phyloP scores from a whole-genome alignment of 495 filamentous ascomycete species.

The Parathielavia hyrcaniae region DNA sequence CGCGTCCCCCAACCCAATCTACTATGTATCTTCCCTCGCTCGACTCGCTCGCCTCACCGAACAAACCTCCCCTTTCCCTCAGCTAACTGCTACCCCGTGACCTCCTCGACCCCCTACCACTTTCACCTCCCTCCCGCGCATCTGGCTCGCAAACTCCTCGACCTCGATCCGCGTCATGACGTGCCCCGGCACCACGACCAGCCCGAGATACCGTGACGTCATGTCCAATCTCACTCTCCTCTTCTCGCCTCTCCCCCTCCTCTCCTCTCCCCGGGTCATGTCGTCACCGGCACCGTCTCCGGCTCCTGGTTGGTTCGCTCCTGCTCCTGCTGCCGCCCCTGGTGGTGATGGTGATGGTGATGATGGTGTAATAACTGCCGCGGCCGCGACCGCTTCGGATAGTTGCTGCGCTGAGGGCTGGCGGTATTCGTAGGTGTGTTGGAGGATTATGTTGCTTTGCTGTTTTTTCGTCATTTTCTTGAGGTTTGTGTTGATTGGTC shows the following conservation, averaged over 20 bases:
- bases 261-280: too few species aligned
- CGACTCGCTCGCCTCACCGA: background rate
- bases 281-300: background rate
- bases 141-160: constrained; percentile 59
- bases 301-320: background rate
- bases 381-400: constrained; percentile 25
- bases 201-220: constrained; percentile 76
- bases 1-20: too few species aligned
- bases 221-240: constrained; percentile 56
- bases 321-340: constrained; percentile 15
- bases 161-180: constrained; percentile 83
- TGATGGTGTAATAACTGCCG: constrained; percentile 29
- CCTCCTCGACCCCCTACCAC: background rate
- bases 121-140: constrained; percentile 14
- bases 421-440: constrained; percentile 82
- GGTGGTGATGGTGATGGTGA: background rate
- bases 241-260: background rate
- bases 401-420: constrained; percentile 49
- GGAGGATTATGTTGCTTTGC: constrained; percentile 73
- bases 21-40: background rate
- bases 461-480: constrained; percentile 14
- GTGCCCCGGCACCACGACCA: constrained; percentile 84
- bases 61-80: background rate
- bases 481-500: too few species aligned
- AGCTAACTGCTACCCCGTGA: background rate